Evolutionary conservation across 2,329 filamentous ascomycete species (phyloP).

Genomic region (Apiospora kogelbergensis): DNA sequence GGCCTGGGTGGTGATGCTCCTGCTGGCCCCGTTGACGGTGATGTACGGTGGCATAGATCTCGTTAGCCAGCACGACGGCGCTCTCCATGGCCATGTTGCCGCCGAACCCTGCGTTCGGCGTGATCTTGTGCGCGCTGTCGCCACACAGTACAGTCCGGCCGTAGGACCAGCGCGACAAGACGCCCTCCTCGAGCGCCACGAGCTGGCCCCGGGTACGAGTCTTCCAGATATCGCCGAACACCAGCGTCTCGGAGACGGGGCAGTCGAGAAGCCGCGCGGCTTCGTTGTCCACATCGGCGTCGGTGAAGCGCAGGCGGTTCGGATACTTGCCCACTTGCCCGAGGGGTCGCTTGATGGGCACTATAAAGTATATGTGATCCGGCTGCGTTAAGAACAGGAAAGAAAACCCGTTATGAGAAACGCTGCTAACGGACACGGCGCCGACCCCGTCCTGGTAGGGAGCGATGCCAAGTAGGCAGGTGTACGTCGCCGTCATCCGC

Average conservation of each 20-base stretch:
- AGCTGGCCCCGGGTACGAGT: slow-evolving; percentile 19
- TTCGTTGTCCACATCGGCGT: slow-evolving; percentile 29
- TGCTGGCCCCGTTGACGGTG: neutral
- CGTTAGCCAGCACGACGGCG: slow-evolving; percentile 29
- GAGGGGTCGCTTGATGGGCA: slow-evolving; percentile 23
- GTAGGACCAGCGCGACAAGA: slow-evolving; percentile 33
- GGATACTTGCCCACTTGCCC: slow-evolving; percentile 6
- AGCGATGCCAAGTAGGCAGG: neutral
- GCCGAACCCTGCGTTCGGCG: slow-evolving; percentile 35
- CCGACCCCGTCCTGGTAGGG: neutral
- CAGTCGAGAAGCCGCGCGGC: slow-evolving; percentile 26
- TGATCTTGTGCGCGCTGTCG: slow-evolving; percentile 37
- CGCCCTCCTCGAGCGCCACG: slow-evolving; percentile 34
- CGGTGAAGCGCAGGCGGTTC: slow-evolving; percentile 26
- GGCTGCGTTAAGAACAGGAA: slow-evolving; percentile 1
- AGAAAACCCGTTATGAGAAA: neutral
- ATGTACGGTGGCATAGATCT: slow-evolving; percentile 18
- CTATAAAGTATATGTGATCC: slow-evolving; percentile 21
- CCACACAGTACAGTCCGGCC: slow-evolving; percentile 35
- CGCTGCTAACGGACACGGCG: neutral
- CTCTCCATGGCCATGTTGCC: slow-evolving; percentile 38
- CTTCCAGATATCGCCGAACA: slow-evolving; percentile 36
- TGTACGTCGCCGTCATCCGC: neutral
- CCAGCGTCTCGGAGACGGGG: slow-evolving; percentile 26
- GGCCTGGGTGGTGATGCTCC: neutral